These are phyloP conservation scores for Phytopythium sindhum DNA, from an alignment of 352 stramenopile species.

Conservation along the genomic window DNA sequence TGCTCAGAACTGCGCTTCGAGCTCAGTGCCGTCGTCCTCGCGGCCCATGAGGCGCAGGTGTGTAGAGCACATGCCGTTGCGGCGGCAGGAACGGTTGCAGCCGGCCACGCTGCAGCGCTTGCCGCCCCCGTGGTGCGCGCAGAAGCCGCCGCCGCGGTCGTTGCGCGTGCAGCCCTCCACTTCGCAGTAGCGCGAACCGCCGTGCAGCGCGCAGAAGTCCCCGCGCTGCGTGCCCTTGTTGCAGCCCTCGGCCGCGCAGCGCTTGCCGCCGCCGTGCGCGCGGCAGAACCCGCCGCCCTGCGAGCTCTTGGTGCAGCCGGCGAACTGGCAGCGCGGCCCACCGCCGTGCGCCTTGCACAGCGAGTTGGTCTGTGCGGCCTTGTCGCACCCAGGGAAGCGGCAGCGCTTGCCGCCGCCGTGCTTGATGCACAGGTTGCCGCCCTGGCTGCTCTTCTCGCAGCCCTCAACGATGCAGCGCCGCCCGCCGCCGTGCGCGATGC, in stretches of 20 bases:
- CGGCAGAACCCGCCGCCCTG: conserved; percentile 81
- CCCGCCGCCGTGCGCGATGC: conserved; percentile 82
- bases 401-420: conserved; percentile 84
- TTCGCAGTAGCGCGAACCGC: conserved; percentile 81
- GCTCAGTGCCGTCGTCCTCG: conserved; percentile 7
- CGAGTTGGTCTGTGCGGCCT: conserved; percentile 81
- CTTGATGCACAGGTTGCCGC: conserved; percentile 81
- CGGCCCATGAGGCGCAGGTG: conserved; percentile 36
- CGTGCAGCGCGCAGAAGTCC: conserved; percentile 84
- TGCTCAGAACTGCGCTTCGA: conserved; percentile 6
- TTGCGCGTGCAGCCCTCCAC: conserved; percentile 79
- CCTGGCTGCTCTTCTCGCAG: conserved; percentile 81
- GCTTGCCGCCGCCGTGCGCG: conserved; percentile 85
- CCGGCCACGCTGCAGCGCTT: conserved; percentile 69
- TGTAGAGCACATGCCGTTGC: conserved; percentile 80
- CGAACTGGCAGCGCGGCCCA: conserved; percentile 71
- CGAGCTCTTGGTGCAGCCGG: conserved; percentile 63
- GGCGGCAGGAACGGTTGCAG: conserved; percentile 76
- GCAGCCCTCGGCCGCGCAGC: conserved; percentile 79
- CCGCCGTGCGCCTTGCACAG: conserved; percentile 87
- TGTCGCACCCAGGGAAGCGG: conserved; percentile 70
- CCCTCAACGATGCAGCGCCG: conserved; percentile 71
- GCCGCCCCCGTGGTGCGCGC: conserved; percentile 74
- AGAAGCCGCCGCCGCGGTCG: conserved; percentile 73
- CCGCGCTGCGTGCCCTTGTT: conserved; percentile 86